Evolutionary conservation across 2,329 filamentous ascomycete species (phyloP).

Genomic region (Fusarium sp.): DNA sequence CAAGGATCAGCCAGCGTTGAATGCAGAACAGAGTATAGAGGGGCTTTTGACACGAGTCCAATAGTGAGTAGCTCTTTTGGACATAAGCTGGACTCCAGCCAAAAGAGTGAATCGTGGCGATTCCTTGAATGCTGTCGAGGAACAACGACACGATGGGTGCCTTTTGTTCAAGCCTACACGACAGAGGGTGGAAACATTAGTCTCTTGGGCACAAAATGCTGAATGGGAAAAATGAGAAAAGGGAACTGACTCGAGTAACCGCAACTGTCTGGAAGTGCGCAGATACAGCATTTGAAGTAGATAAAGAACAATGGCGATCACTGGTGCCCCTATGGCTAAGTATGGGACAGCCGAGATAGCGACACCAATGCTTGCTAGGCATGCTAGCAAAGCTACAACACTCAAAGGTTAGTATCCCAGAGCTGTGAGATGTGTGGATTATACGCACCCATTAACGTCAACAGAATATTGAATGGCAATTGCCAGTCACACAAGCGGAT

Average conservation of each 20-base stretch:
- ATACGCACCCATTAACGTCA: slow-evolving; percentile 7
- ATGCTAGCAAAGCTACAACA: not conserved
- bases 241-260: slow-evolving; percentile 5
- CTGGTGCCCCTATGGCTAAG: slow-evolving; percentile 3
- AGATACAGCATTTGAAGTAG: not conserved
- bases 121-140: slow-evolving; percentile 4
- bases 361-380: slow-evolving; percentile 5
- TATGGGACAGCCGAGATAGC: slow-evolving; percentile 8
- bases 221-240: too few species aligned
- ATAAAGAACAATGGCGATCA: not conserved
- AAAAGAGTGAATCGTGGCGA: slow-evolving; percentile 4
- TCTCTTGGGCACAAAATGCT: too few species aligned
- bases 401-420: too few species aligned
- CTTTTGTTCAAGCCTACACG: not conserved
- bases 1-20: slow-evolving; percentile 9
- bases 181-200: too few species aligned
- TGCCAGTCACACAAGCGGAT: slow-evolving; percentile 12
- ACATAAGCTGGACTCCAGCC: slow-evolving; percentile 5
- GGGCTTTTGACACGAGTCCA: slow-evolving; percentile 7
- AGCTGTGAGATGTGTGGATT: too few species aligned
- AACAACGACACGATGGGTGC: slow-evolving; percentile 5
- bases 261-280: slow-evolving; percentile 3
- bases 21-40: slow-evolving; percentile 3
- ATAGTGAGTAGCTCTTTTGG: not conserved
- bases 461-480: slow-evolving; percentile 7